phyloP scores from a whole-genome alignment of 768 basidiomycete genomes.

The Boletus rubescentipes region DNA sequence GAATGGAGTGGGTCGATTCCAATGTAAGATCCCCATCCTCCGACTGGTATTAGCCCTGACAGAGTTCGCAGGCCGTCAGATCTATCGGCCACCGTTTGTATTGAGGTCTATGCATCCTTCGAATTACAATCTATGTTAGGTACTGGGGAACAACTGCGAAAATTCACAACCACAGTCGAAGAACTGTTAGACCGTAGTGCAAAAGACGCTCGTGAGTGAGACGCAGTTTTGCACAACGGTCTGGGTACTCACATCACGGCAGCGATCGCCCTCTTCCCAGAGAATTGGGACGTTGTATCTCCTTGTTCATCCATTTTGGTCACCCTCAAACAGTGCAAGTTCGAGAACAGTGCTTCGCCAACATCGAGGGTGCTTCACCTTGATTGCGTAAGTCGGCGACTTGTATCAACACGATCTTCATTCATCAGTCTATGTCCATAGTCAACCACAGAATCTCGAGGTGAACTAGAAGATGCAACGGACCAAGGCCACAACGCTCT shows the following conservation, averaged over 20 bases:
- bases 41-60: neutral
- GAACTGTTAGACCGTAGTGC: neutral
- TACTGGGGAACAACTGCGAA: neutral
- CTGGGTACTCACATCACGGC: neutral
- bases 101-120: neutral
- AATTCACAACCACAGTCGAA: neutral
- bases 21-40: neutral
- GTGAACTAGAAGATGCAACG: neutral
- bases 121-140: neutral
- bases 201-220: neutral
- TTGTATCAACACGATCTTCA: neutral
- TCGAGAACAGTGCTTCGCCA: neutral
- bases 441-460: neutral
- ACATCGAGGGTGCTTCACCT: no score
- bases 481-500: neutral
- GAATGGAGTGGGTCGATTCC: neutral
- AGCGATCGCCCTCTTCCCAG: neutral
- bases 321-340: neutral
- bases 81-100: neutral
- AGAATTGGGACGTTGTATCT: neutral
- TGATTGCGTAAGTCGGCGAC: neutral
- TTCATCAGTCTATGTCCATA: neutral
- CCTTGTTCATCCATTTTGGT: neutral
- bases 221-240: neutral
- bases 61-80: neutral